These are phyloP conservation scores for Ilyonectria sp. DNA, from an alignment of 2,329 filamentous ascomycete genomes.

Conservation along the genomic window DNA sequence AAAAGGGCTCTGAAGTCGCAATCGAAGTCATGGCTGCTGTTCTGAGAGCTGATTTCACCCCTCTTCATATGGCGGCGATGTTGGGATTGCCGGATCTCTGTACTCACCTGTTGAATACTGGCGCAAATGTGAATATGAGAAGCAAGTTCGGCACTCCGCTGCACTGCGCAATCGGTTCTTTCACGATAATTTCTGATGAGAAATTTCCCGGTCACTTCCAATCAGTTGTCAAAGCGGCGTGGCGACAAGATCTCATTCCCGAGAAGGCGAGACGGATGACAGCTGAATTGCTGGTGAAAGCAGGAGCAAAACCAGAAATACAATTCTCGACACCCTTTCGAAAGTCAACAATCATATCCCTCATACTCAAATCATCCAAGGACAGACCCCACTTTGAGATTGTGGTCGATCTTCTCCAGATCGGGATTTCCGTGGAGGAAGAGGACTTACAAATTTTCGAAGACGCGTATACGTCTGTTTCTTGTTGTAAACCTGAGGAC, in stretches of 20 bases:
- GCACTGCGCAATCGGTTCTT: conserved; percentile 16
- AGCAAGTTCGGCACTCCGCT: conserved; percentile 16
- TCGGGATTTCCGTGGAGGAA: not conserved
- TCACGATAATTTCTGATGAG: not conserved
- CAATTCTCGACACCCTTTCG: not conserved
- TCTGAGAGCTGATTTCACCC: not conserved
- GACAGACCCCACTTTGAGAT: not conserved
- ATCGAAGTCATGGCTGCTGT: not conserved
- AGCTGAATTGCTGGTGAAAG: too few species aligned
- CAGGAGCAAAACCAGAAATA: not conserved
- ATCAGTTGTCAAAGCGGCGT: too few species aligned
- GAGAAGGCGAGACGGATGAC: too few species aligned
- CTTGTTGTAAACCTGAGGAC: too few species aligned
- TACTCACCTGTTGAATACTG: not conserved
- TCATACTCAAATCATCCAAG: not conserved
- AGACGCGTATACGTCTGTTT: too few species aligned
- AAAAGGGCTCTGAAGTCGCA: not conserved
- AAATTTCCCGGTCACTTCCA: not conserved
- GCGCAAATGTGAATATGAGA: not conserved
- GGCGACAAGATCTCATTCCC: too few species aligned
- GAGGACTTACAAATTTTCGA: not conserved
- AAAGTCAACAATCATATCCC: not conserved
- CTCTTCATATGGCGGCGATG: conserved; percentile 30
- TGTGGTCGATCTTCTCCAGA: conserved; percentile 3
- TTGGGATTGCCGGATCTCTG: conserved; percentile 20